Evolutionary conservation across 2,329 filamentous ascomycete genomes (phyloP).

Genomic region (Phaeosphaeriaceae sp.): DNA sequence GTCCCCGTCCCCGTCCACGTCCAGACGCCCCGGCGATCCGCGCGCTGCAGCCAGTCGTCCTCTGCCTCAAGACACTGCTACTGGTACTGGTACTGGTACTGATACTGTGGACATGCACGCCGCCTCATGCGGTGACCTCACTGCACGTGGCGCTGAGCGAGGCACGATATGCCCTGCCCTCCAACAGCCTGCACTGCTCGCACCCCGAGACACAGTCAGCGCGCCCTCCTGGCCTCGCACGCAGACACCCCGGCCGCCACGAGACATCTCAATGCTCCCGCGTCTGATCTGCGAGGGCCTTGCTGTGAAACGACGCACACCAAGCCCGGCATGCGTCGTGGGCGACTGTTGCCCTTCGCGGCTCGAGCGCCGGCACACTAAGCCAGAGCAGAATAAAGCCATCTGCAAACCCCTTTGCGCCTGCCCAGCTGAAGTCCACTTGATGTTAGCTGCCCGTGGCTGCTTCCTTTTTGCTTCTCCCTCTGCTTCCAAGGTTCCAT

Average conservation of each 20-base stretch:
- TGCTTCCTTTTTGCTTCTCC: not conserved
- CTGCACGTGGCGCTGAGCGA: not conserved
- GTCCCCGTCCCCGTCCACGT: too few relatives aligned
- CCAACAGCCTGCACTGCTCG: not conserved
- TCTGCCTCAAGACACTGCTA: not conserved
- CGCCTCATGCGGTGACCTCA: not conserved
- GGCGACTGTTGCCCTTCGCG: too few relatives aligned
- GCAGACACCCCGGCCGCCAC: not conserved
- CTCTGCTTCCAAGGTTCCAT: not conserved
- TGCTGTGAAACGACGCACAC: too few relatives aligned
- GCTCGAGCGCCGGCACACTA: too few relatives aligned
- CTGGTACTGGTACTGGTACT: too few relatives aligned
- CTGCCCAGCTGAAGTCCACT: too few relatives aligned
- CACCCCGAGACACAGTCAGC: not conserved
- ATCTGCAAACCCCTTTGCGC: not conserved
- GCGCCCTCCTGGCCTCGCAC: too few relatives aligned
- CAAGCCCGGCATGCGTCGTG: too few relatives aligned
- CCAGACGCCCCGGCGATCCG: not conserved
- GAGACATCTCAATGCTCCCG: not conserved
- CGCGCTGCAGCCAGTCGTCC: not conserved
- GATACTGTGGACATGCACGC: too few relatives aligned
- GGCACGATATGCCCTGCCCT: too few relatives aligned
- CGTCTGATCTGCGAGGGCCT: not conserved
- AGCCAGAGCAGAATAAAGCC: too few relatives aligned
- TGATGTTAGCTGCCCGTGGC: not conserved